Conservation (phyloP, 495 filamentous ascomycete genomes). For the Tirmania nivea region DNA sequence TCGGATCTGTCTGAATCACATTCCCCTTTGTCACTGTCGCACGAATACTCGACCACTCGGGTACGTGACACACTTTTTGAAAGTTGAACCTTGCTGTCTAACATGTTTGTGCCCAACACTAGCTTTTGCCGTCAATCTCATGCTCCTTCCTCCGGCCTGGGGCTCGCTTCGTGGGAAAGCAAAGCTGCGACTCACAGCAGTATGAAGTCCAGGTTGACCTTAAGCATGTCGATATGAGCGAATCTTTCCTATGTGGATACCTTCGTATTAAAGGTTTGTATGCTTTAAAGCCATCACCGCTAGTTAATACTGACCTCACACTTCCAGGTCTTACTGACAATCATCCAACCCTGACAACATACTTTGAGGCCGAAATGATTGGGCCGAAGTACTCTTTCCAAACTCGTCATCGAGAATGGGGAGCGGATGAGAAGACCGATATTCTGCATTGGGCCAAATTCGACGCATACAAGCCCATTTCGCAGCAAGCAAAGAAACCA, state of each 20-base stretch:
- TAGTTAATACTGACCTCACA: neutral
- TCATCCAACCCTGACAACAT: constrained; percentile 89
- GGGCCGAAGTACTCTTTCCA: constrained; percentile 83
- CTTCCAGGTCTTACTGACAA: constrained; percentile 68
- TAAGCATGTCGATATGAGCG: constrained; percentile 83
- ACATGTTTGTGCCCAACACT: neutral
- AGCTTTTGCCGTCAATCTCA: constrained; percentile 40
- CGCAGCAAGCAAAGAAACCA: constrained; percentile 41
- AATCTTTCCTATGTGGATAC: constrained; percentile 91
- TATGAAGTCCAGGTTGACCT: constrained; percentile 96
- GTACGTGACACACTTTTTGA: neutral
- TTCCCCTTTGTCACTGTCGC: neutral
- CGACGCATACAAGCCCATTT: constrained; percentile 55
- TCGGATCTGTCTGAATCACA: neutral
- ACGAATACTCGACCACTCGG: neutral
- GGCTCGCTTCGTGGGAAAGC: constrained; percentile 72
- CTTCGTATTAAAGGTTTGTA: constrained; percentile 76
- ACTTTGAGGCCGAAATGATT: constrained; percentile 97
- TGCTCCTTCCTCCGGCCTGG: constrained; percentile 75
- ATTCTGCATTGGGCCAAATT: constrained; percentile 87
- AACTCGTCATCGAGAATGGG: constrained; percentile 78
- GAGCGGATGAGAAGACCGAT: constrained; percentile 78
- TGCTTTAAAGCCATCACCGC: neutral
- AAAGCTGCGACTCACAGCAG: constrained; percentile 70
- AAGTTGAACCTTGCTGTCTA: neutral